Evolutionary conservation across 2,329 filamentous ascomycete species (phyloP).

Genomic region (Trichoderma cornu-damae): DNA sequence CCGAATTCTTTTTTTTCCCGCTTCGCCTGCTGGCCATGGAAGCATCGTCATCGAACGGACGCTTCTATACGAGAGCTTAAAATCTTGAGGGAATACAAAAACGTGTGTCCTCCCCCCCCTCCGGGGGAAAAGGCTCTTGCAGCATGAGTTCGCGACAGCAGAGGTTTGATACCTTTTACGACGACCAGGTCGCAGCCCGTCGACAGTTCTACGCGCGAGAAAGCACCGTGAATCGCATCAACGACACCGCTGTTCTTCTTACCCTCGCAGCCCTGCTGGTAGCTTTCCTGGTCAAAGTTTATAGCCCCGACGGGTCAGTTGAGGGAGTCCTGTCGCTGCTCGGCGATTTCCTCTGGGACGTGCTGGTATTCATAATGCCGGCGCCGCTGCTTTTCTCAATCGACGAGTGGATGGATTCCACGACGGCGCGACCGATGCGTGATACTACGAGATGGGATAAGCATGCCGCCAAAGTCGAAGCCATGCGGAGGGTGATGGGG

Average conservation of each 20-base stretch:
- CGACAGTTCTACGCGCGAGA: conserved; percentile 29
- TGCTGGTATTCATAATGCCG: conserved; percentile 53
- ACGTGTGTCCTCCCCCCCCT: too few relatives aligned
- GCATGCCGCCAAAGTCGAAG: conserved; percentile 58
- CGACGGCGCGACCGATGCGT: conserved; percentile 37
- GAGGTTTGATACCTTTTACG: conserved; percentile 34
- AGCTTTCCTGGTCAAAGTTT: conserved; percentile 33
- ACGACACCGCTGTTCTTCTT: conserved; percentile 34
- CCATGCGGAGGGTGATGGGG: conserved; percentile 58
- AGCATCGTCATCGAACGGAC: conserved; percentile 16
- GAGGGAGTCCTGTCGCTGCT: conserved; percentile 27
- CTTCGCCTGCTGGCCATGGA: conserved; percentile 23
- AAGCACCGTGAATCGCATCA: conserved; percentile 30
- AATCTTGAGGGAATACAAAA: neutral
- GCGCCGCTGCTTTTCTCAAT: conserved; percentile 52
- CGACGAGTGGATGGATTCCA: conserved; percentile 50
- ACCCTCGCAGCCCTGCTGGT: conserved; percentile 32
- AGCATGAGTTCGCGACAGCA: conserved; percentile 34
- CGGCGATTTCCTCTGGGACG: conserved; percentile 54
- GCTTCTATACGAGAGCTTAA: conserved; percentile 17
- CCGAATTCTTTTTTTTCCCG: too few relatives aligned
- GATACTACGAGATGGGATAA: conserved; percentile 35
- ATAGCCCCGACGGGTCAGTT: conserved; percentile 32
- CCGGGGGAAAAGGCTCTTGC: conserved; percentile 17
- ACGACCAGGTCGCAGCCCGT: conserved; percentile 33